phyloP scores from a whole-genome alignment of 2,329 filamentous ascomycete species.

The Fusarium tuaranense region DNA sequence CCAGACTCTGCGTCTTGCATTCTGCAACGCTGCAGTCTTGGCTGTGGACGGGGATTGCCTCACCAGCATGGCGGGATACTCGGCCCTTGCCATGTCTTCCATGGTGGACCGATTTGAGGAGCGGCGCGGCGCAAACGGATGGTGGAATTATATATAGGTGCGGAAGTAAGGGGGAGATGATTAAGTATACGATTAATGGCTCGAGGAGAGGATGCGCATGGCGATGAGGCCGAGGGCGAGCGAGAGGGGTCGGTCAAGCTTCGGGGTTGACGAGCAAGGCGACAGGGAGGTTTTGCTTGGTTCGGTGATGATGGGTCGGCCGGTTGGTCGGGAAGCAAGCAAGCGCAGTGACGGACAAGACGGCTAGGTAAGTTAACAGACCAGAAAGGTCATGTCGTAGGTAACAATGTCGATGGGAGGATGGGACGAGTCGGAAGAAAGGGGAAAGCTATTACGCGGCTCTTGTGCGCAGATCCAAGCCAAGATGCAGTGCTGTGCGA shows the following conservation, averaged over 20 bases:
- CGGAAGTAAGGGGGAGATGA: constrained; percentile 6
- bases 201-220: constrained; percentile 31
- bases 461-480: constrained; percentile 5
- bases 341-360: constrained; percentile 4
- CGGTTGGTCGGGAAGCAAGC: constrained; percentile 2
- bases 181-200: constrained; percentile 32
- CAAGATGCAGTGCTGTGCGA: constrained; percentile 16
- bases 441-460: constrained; percentile 7
- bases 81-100: constrained; percentile 84
- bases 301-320: constrained; percentile 10
- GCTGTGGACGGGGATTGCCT: constrained; percentile 51
- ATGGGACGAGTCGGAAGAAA: constrained; percentile 30
- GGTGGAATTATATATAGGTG: constrained; percentile 31
- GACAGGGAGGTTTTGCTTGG: constrained; percentile 18
- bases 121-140: constrained; percentile 27
- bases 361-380: not conserved
- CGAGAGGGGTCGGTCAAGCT: constrained; percentile 37
- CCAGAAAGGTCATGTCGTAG: constrained; percentile 3
- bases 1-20: not conserved
- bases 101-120: constrained; percentile 59
- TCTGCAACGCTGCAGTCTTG: constrained; percentile 3
- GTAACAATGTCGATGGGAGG: constrained; percentile 13
- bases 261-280: constrained; percentile 21
- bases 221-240: constrained; percentile 8
- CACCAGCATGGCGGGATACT: constrained; percentile 96